Conservation (phyloP, 164 flowering plant genomes). For the Tetrastigma voinierianum region DNA sequence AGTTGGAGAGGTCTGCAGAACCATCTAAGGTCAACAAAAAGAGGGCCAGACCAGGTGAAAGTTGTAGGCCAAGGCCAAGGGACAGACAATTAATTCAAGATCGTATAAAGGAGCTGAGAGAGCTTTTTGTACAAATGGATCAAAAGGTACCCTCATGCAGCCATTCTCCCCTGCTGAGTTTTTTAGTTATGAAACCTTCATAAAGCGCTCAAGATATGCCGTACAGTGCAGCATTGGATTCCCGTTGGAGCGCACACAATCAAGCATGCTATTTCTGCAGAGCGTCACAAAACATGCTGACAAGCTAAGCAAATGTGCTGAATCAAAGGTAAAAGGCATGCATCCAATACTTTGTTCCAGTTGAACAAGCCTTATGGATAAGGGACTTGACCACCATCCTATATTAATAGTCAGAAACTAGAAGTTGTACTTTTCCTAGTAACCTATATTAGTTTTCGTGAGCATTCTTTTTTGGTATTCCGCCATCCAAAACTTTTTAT, state of each 20-base stretch:
- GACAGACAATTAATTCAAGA: conserved; percentile 88
- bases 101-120: conserved; percentile 81
- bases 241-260: conserved; percentile 77
- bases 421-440: not conserved
- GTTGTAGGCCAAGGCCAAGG: conserved; percentile 71
- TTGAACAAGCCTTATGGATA: not conserved
- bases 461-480: not conserved
- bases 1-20: conserved; percentile 40
- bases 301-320: conserved; percentile 52
- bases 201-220: conserved; percentile 13
- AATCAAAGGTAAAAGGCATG: conserved; percentile 41
- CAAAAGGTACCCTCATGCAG: conserved; percentile 24
- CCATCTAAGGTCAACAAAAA: conserved; percentile 47
- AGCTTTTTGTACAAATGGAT: conserved; percentile 79
- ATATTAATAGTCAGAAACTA: not conserved
- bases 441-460: not conserved
- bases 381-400: not conserved
- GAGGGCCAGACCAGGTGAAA: conserved; percentile 80
- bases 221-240: conserved; percentile 86
- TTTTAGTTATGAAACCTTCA: not conserved
- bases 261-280: conserved; percentile 81
- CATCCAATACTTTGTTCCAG: not conserved
- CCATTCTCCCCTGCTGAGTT: not conserved
- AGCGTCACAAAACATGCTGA: conserved; percentile 67
- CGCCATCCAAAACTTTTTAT: not conserved